Evolutionary conservation across 176 grass and related monocot genomes (phyloP).

Genomic region (Musa troglodytarum): DNA sequence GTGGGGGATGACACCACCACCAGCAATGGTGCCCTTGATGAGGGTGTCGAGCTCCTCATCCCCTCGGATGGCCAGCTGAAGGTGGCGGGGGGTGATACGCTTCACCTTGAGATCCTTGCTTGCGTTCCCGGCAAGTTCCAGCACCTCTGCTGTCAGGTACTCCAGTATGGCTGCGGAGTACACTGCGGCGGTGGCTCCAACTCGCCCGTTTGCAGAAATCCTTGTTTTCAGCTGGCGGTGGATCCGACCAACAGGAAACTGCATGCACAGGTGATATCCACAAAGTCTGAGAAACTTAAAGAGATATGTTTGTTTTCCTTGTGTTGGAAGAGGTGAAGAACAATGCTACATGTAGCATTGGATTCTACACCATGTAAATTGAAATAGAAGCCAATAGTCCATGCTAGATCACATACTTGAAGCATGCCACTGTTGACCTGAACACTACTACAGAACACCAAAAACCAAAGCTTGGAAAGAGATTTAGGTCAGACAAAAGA

Average conservation of each 20-base stretch:
- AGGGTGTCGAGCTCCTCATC: slow-evolving; percentile 41
- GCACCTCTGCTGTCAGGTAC: slow-evolving; percentile 36
- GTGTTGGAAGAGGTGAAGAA: too few species aligned
- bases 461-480: too few species aligned
- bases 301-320: too few species aligned
- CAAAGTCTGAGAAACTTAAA: too few species aligned
- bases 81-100: slow-evolving; percentile 33
- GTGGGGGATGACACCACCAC: slow-evolving; percentile 30
- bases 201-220: slow-evolving; percentile 25
- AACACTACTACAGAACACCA: too few species aligned
- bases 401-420: too few species aligned
- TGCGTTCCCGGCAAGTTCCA: slow-evolving; percentile 31
- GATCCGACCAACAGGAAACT: slow-evolving; percentile 37
- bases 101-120: slow-evolving; percentile 44
- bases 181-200: slow-evolving; percentile 28
- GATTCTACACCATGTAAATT: too few species aligned
- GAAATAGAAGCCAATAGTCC: too few species aligned
- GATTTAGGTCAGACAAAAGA: too few species aligned
- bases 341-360: too few species aligned
- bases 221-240: slow-evolving; percentile 35
- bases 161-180: slow-evolving; percentile 34
- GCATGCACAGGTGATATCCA: background rate
- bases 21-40: slow-evolving; percentile 38
- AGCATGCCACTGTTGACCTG: too few species aligned
- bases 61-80: slow-evolving; percentile 29